These are phyloP conservation scores for Dichotomopilus funicola DNA, from an alignment of 2,329 filamentous ascomycete genomes.

Conservation along the genomic window DNA sequence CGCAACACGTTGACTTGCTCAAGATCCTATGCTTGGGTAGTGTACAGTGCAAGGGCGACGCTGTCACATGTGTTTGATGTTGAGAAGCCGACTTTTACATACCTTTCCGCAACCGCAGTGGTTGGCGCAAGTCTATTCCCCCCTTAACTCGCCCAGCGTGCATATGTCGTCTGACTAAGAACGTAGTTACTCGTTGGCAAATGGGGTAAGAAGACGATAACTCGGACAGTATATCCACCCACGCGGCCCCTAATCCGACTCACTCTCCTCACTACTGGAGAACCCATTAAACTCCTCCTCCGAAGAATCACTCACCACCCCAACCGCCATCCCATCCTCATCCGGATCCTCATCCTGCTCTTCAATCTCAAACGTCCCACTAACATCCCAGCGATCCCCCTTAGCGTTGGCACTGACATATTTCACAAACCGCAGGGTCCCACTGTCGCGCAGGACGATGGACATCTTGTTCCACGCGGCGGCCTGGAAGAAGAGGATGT, in stretches of 20 bases:
- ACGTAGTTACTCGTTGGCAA: too few species aligned
- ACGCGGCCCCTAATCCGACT: slow-evolving; percentile 16
- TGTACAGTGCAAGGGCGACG: too few species aligned
- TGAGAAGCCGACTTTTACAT: too few species aligned
- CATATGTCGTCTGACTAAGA: too few species aligned
- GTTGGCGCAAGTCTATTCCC: too few species aligned
- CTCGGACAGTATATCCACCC: not conserved
- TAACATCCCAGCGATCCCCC: slow-evolving; percentile 90
- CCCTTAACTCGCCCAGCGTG: too few species aligned
- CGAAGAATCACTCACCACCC: slow-evolving; percentile 33
- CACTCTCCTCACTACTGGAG: slow-evolving; percentile 32
- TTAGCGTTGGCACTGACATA: slow-evolving; percentile 78
- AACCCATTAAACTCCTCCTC: slow-evolving; percentile 55
- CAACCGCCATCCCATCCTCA: slow-evolving; percentile 28
- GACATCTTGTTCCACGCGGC: slow-evolving; percentile 83
- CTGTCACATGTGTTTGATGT: too few species aligned
- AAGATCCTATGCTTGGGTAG: too few species aligned
- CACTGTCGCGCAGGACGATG: slow-evolving; percentile 80
- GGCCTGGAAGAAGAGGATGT: slow-evolving; percentile 58
- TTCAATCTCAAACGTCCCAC: slow-evolving; percentile 68
- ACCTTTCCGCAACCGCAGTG: too few species aligned
- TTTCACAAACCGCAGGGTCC: slow-evolving; percentile 88
- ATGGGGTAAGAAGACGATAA: not conserved
- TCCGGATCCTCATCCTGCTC: slow-evolving; percentile 42
- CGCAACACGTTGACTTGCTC: too few species aligned